Evolutionary conservation across 1,284 basidiomycete species (phyloP).

Genomic region (Rhizoctonia solani): DNA sequence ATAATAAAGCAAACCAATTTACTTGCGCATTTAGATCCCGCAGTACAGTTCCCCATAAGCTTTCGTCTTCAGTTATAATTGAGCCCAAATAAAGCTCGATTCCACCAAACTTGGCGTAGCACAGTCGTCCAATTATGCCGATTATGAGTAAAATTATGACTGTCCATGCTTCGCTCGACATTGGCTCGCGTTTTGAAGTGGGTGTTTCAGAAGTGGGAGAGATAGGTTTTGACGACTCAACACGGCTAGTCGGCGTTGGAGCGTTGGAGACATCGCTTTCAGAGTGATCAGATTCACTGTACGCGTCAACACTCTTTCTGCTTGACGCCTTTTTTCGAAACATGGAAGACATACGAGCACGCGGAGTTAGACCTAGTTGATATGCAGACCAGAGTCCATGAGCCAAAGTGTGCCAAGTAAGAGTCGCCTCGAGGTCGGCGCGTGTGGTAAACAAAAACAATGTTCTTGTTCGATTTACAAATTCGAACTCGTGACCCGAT

Average conservation of each 20-base stretch:
- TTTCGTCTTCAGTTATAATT: neutral
- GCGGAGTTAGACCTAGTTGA: constrained; percentile 16
- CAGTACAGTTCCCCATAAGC: constrained; percentile 8
- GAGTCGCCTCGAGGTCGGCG: constrained; percentile 9
- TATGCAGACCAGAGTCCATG: constrained; percentile 18
- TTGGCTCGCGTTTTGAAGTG: constrained; percentile 6
- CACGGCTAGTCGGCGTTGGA: neutral
- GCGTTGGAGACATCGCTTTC: constrained; percentile 22
- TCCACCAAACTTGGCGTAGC: constrained; percentile 22
- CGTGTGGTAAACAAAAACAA: constrained; percentile 25
- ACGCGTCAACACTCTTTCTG: constrained; percentile 31
- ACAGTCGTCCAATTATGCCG: constrained; percentile 16
- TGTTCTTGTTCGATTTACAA: constrained; percentile 20
- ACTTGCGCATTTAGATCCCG: constrained; percentile 31
- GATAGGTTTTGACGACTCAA: constrained; percentile 4
- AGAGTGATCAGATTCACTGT: constrained; percentile 20
- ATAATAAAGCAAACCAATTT: constrained; percentile 28
- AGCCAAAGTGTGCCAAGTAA: constrained; percentile 18
- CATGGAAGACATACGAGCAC: constrained; percentile 29
- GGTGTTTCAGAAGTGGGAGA: neutral
- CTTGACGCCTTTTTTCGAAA: constrained; percentile 34
- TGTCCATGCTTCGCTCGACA: constrained; percentile 29
- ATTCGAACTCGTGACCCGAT: constrained; percentile 23
- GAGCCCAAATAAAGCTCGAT: neutral
- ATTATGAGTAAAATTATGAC: constrained; percentile 18